These are phyloP conservation scores for Lotus japonicus DNA, from an alignment of 306 rosid genomes.

Conservation along the genomic window DNA sequence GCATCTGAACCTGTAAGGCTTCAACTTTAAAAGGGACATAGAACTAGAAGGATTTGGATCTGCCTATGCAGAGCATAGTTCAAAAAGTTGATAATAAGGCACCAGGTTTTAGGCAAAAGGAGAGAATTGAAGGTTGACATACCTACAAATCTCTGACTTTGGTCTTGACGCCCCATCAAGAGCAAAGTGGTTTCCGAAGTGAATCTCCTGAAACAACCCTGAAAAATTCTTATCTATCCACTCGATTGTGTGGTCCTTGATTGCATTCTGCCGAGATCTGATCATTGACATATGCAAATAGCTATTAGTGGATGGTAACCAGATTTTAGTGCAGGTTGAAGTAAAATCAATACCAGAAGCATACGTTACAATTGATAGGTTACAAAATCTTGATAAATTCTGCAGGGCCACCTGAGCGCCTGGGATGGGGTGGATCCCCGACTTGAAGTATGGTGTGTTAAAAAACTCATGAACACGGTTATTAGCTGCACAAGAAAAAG, in stretches of 20 bases:
- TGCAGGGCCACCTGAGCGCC: conserved; percentile 65
- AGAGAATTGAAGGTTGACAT: background rate
- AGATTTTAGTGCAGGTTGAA: conserved; percentile 1
- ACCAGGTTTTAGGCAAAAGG: too few relatives aligned
- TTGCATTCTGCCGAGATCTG: conserved; percentile 82
- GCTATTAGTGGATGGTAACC: conserved; percentile 11
- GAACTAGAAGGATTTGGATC: background rate
- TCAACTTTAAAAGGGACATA: background rate
- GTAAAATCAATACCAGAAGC: conserved; percentile 23
- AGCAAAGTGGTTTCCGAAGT: conserved; percentile 92
- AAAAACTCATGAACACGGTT: conserved; percentile 80
- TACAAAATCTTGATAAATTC: conserved; percentile 62
- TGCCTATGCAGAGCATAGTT: background rate
- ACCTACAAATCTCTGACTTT: conserved; percentile 89
- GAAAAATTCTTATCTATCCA: conserved; percentile 75
- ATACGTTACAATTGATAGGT: conserved; percentile 87
- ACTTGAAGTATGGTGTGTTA: conserved; percentile 74
- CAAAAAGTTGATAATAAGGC: too few relatives aligned
- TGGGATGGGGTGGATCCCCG: conserved; percentile 79
- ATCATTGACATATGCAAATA: conserved; percentile 8
- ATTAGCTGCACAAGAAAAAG: conserved; percentile 52
- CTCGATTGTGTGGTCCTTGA: conserved; percentile 81
- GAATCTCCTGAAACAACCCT: conserved; percentile 79
- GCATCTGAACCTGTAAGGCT: background rate
- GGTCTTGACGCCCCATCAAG: conserved; percentile 70